These are phyloP conservation scores for Dicorynia guianensis DNA, from an alignment of 306 rosid species.

Conservation along the genomic window DNA sequence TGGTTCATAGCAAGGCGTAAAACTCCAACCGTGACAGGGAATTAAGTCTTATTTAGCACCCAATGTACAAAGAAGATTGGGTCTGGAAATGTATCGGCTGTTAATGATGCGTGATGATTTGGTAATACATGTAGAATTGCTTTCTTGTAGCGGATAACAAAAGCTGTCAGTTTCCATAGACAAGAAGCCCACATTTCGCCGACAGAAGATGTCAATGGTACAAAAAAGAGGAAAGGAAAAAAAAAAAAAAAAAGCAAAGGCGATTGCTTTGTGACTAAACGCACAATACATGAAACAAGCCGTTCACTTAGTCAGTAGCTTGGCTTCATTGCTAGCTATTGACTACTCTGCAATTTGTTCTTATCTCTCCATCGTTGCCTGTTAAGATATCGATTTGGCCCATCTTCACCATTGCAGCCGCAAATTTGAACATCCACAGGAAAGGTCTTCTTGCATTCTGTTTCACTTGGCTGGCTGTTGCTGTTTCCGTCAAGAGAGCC, in stretches of 20 bases:
- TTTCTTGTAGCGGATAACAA: slow-evolving; percentile 20
- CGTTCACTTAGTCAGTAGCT: not conserved
- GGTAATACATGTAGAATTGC: not conserved
- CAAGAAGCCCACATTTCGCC: slow-evolving; percentile 1
- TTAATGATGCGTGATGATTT: too few species aligned
- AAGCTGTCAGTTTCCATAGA: slow-evolving; percentile 7
- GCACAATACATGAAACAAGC: slow-evolving; percentile 28
- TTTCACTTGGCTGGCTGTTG: slow-evolving; percentile 57
- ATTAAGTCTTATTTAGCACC: too few species aligned
- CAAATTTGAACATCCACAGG: slow-evolving; percentile 59
- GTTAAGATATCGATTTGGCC: slow-evolving; percentile 63
- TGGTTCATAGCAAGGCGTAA: too few species aligned
- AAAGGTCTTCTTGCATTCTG: slow-evolving; percentile 52
- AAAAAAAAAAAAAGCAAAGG: slow-evolving; percentile 2
- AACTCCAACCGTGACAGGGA: too few species aligned
- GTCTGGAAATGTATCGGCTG: too few species aligned
- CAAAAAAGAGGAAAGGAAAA: not conserved
- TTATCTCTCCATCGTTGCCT: slow-evolving; percentile 64
- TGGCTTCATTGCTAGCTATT: slow-evolving; percentile 36
- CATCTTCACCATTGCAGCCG: slow-evolving; percentile 78
- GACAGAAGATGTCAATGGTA: not conserved
- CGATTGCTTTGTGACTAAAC: slow-evolving; percentile 31
- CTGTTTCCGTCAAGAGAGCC: slow-evolving; percentile 51
- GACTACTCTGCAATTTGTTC: slow-evolving; percentile 60
- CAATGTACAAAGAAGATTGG: too few species aligned